Evolutionary conservation across 2,329 filamentous ascomycete species (phyloP).

Genomic region (Penicillium sp.): DNA sequence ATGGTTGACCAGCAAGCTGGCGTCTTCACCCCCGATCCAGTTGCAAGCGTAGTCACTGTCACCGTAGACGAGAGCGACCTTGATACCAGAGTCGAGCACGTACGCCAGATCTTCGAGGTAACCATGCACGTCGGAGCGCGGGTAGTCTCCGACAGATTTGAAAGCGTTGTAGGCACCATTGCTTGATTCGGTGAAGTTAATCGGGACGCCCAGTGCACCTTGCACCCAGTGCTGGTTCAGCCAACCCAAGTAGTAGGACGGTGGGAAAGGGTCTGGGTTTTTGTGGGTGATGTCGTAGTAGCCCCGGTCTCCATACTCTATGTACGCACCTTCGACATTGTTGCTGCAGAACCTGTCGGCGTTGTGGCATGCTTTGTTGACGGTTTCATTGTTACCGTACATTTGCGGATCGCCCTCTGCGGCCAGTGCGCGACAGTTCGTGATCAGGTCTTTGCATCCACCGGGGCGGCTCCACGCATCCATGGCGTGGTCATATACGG

Average conservation of each 20-base stretch:
- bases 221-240: constrained; percentile 60
- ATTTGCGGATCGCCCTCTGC: constrained; percentile 52
- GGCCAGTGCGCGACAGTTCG: constrained; percentile 51
- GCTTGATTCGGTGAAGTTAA: constrained; percentile 57
- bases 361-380: constrained; percentile 47
- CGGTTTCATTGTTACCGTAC: constrained; percentile 46
- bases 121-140: constrained; percentile 46
- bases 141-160: constrained; percentile 48
- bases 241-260: constrained; percentile 55
- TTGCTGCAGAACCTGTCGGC: constrained; percentile 50
- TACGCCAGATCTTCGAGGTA: constrained; percentile 42
- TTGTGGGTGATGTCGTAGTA: constrained; percentile 60
- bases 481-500: constrained; percentile 48
- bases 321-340: constrained; percentile 49
- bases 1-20: constrained; percentile 52
- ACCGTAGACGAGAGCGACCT: constrained; percentile 59
- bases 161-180: constrained; percentile 51
- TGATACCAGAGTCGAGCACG: constrained; percentile 58
- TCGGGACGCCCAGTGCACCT: constrained; percentile 57
- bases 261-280: constrained; percentile 54
- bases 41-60: constrained; percentile 60
- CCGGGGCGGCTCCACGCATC: constrained; percentile 46
- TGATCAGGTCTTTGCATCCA: constrained; percentile 57
- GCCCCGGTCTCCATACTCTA: constrained; percentile 45
- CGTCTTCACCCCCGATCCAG: constrained; percentile 58